phyloP scores from a whole-genome alignment of 257 asterid species.

The Orobanche coerulescens region DNA sequence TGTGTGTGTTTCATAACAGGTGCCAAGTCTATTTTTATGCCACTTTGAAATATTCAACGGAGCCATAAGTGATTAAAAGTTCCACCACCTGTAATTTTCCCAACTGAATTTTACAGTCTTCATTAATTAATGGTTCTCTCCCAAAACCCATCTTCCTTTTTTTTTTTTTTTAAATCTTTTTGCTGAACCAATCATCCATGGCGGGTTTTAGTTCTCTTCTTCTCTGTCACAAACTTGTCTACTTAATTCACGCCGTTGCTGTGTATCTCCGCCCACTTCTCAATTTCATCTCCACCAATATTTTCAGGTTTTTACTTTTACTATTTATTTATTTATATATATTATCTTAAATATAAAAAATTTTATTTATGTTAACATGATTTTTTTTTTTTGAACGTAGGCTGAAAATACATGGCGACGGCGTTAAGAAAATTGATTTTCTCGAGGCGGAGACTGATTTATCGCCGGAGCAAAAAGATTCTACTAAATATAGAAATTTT shows the following conservation, averaged over 20 bases:
- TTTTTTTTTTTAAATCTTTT: too few relatives aligned
- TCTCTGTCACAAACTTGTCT: constrained; percentile 32
- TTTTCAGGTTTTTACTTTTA: constrained; percentile 40
- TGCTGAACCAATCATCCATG: constrained; percentile 27
- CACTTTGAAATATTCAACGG: constrained; percentile 46
- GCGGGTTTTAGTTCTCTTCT: constrained; percentile 29
- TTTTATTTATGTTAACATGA: neutral
- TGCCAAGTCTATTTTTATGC: constrained; percentile 34
- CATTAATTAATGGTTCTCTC: constrained; percentile 24
- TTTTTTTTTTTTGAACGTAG: constrained; percentile 21
- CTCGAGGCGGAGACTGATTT: constrained; percentile 23
- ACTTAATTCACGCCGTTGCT: constrained; percentile 34
- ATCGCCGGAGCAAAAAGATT: constrained; percentile 15
- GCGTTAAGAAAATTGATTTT: neutral
- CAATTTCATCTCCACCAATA: constrained; percentile 28
- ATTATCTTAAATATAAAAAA: too few relatives aligned
- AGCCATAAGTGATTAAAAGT: constrained; percentile 28
- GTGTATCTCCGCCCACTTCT: constrained; percentile 35
- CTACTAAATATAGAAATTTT: constrained; percentile 13
- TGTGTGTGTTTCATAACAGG: too few relatives aligned
- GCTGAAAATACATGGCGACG: constrained; percentile 22
- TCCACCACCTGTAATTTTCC: constrained; percentile 16
- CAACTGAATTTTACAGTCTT: neutral
- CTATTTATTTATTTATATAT: neutral
- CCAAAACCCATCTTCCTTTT: constrained; percentile 10